Conservation (phyloP, 2,329 filamentous ascomycete species). For the Beauveria brongniartii region DNA sequence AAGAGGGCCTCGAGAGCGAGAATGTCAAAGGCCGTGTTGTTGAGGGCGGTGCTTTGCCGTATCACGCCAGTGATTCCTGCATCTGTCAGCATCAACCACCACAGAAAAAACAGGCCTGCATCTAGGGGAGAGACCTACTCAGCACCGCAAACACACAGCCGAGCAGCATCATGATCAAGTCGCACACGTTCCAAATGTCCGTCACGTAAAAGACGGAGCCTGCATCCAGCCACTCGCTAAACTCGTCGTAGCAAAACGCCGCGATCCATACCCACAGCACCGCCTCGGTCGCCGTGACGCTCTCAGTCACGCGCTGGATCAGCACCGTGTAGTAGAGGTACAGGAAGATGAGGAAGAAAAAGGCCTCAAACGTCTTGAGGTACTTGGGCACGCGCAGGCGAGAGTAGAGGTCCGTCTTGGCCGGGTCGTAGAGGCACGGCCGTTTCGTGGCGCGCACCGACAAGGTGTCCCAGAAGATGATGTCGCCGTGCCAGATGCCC, state of each 20-base stretch:
- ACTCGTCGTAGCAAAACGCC: conserved; percentile 80
- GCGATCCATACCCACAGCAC: conserved; percentile 79
- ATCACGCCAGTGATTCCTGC: conserved; percentile 29
- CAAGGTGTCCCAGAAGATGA: conserved; percentile 80
- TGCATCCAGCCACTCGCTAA: conserved; percentile 78
- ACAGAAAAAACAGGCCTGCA: not conserved
- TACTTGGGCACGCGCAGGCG: conserved; percentile 73
- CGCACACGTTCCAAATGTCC: conserved; percentile 74
- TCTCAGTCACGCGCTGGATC: conserved; percentile 58
- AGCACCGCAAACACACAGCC: conserved; percentile 63
- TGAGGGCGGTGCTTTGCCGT: conserved; percentile 51
- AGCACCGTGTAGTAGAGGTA: conserved; percentile 81
- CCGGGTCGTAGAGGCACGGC: conserved; percentile 65
- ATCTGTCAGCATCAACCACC: not conserved
- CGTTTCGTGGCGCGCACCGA: conserved; percentile 65
- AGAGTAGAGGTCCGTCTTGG: conserved; percentile 63
- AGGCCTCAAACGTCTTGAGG: conserved; percentile 73
- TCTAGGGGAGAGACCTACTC: conserved; percentile 42
- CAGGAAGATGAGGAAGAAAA: conserved; percentile 72
- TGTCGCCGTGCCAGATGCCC: conserved; percentile 78
- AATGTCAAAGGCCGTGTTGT: conserved; percentile 80
- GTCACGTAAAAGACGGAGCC: conserved; percentile 78
- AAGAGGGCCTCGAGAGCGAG: conserved; percentile 82
- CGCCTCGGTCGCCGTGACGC: conserved; percentile 61
- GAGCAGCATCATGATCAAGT: conserved; percentile 65